Evolutionary conservation across 345 rosid species (phyloP), one percentile per base, ranked within the genome.

Genomic region (Arabidopsis thaliana): DNA sequence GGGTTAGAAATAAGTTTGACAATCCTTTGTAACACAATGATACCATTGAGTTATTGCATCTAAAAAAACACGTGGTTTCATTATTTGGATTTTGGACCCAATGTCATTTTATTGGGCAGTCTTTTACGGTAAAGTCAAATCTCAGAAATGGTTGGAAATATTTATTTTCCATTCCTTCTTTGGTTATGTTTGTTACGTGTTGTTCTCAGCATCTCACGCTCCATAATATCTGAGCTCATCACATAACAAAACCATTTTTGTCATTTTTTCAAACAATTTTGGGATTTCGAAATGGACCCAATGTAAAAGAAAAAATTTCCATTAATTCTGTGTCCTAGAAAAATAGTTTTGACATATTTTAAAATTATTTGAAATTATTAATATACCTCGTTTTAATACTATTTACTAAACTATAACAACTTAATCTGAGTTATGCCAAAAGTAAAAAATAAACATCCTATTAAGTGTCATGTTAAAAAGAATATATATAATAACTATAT

Each of bases 181-280:
- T 67, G 60, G 74, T 16, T 68, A 42, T 76, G 57, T 42, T 76
- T 61, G 64, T 67, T 67, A 68, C 67, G 69, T 76, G 55, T 68
- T 52, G 74, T 42, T 76, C 64, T 68, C 69, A 33, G 67, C 79
- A 60, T 60, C 50, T 52, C 48, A 41, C 3, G 30, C 68, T 50
- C 62, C 61, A 67, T 67, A 40, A 30, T 30, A 49, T 49, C 16
- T 59, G 55, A 67, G 61, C 62, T 75, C 79, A 75, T 67, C 68
- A 67, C 48, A 75, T 40, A 67, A 40, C 67, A 14, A 75, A 66
- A 49, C 51, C 44, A 22, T 49, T 59, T 63, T 74, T 32, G 50
- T 57, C 66, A 59, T 75, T 59, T 75, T 75, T 41, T 48, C 14
- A 36, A 44, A 64, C 48, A n/a, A 0, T 6, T 53, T 73, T 63